Conservation (phyloP, 2,329 filamentous ascomycete genomes). For the Seiridium unicorne region DNA sequence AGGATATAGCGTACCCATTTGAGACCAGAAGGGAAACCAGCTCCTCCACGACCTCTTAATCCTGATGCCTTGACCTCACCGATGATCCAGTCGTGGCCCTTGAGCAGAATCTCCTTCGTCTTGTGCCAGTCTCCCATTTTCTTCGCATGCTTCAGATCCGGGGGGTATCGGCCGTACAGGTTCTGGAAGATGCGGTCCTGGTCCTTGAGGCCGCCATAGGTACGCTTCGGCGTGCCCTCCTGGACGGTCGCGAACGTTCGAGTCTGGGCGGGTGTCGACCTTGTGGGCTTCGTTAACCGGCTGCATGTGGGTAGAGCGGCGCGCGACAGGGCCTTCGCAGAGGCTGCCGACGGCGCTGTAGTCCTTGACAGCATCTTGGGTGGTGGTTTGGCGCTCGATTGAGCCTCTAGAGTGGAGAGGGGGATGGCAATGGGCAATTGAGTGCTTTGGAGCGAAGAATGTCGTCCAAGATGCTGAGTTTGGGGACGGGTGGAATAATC, state of each 20-base stretch:
- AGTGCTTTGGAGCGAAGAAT: conserved; percentile 4
- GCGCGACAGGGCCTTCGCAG: conserved; percentile 37
- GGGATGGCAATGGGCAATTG: conserved; percentile 25
- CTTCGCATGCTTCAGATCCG: conserved; percentile 90
- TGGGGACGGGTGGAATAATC: conserved; percentile 9
- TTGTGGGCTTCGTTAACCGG: conserved; percentile 37
- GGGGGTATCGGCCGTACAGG: conserved; percentile 88
- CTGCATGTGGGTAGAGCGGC: conserved; percentile 29
- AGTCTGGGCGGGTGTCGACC: conserved; percentile 47
- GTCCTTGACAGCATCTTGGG: conserved; percentile 42
- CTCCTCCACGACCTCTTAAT: conserved; percentile 91
- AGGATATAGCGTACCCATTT: conserved; percentile 75
- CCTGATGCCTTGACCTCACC: conserved; percentile 96
- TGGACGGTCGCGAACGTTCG: conserved; percentile 81
- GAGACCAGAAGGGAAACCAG: conserved; percentile 95
- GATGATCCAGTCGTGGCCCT: conserved; percentile 99
- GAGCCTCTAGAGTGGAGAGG: conserved; percentile 30
- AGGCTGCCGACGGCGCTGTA: conserved; percentile 36
- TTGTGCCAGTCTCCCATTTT: conserved; percentile 99
- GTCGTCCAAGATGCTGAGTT: conserved; percentile 1
- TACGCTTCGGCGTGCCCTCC: conserved; percentile 67
- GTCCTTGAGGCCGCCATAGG: conserved; percentile 86
- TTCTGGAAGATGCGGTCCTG: conserved; percentile 99
- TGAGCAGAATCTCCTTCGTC: conserved; percentile 96
- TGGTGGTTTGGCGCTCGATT: conserved; percentile 31